Conservation (phyloP, 73 alveolate species). For the Paramecium tetraurelia region DNA sequence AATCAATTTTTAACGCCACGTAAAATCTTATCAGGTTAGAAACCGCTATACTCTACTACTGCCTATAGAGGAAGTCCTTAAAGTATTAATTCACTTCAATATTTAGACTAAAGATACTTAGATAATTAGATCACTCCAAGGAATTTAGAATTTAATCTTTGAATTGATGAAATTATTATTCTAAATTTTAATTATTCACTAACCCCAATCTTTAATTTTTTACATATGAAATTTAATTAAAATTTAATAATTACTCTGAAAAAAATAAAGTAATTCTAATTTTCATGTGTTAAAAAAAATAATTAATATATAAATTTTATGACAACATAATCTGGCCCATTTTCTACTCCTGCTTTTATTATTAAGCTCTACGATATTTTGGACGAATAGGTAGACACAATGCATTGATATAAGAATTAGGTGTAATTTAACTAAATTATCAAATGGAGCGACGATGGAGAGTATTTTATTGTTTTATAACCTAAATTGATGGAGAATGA, state of each 20-base stretch:
- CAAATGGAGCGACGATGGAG: constrained; percentile 37
- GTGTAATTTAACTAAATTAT: not conserved
- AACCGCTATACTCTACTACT: not conserved
- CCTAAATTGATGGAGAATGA: constrained; percentile 21
- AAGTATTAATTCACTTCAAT: not conserved
- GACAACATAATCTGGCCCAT: constrained; percentile 3
- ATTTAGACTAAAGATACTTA: not conserved
- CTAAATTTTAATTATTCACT: not conserved
- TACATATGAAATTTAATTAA: not conserved
- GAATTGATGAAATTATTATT: not conserved
- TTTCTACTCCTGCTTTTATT: constrained; percentile 22
- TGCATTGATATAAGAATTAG: not conserved
- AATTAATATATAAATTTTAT: not conserved
- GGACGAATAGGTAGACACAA: not conserved
- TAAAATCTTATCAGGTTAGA: not conserved
- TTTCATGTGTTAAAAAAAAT: not conserved
- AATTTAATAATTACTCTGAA: not conserved
- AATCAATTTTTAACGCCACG: not conserved
- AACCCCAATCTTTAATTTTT: not conserved
- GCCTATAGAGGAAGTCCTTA: not conserved
- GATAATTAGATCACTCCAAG: not conserved
- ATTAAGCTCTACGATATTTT: not conserved
- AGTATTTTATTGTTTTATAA: not conserved
- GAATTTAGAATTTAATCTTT: not conserved
- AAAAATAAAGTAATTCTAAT: not conserved